These are phyloP conservation scores for Crithidia fasciculata DNA, from an alignment of 208 protist genomes.

Conservation along the genomic window DNA sequence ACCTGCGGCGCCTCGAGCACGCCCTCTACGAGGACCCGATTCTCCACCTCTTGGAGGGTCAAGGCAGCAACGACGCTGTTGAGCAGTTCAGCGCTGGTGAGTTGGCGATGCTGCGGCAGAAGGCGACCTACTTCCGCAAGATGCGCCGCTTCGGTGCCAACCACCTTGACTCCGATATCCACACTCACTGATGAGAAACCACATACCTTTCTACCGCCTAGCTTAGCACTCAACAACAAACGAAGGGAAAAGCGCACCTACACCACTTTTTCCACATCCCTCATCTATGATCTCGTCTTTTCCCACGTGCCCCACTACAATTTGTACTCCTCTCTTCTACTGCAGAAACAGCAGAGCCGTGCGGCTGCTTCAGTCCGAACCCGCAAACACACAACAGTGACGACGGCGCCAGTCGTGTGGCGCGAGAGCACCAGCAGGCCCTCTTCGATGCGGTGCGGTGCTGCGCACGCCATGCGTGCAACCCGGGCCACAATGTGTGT, in stretches of 20 bases:
- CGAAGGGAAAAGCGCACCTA: too few relatives aligned
- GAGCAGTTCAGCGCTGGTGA: slow-evolving; percentile 70
- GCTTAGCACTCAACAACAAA: too few relatives aligned
- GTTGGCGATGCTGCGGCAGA: slow-evolving; percentile 82
- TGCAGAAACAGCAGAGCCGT: too few relatives aligned
- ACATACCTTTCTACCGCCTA: not conserved
- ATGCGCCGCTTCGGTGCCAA: slow-evolving; percentile 77
- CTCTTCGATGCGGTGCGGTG: too few relatives aligned
- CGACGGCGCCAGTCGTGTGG: too few relatives aligned
- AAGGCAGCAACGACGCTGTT: slow-evolving; percentile 28
- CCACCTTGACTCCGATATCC: slow-evolving; percentile 76
- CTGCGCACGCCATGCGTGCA: too few relatives aligned
- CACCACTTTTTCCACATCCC: not conserved
- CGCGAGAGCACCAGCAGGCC: too few relatives aligned
- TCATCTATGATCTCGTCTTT: not conserved
- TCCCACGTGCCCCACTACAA: too few relatives aligned
- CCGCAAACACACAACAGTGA: too few relatives aligned
- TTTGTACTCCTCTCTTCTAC: too few relatives aligned
- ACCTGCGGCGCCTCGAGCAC: slow-evolving; percentile 56
- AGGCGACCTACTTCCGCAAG: slow-evolving; percentile 84
- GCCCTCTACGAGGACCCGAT: slow-evolving; percentile 65
- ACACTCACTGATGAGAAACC: slow-evolving; percentile 57
- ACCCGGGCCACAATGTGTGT: too few relatives aligned
- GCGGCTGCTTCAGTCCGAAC: too few relatives aligned
- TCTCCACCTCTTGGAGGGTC: slow-evolving; percentile 50